A percentile compares a stretch with the other conserved stretches of the same genome.
Evolutionary conservation across 1,284 basidiomycete genomes (phyloP).

Genomic region (Malassezia psittaci): DNA sequence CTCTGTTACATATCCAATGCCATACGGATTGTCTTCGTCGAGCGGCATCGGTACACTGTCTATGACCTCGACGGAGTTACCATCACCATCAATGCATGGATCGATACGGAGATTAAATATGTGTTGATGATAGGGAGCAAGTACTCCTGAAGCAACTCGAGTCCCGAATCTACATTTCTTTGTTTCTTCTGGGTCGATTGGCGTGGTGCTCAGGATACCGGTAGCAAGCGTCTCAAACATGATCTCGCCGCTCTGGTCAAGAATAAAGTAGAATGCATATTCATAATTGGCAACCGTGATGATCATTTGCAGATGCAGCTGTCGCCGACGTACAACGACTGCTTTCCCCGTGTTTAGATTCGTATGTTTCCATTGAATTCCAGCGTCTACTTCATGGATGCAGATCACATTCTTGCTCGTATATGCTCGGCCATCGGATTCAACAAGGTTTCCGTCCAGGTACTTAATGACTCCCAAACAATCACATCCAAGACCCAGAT

Average conservation of each 20-base stretch:
- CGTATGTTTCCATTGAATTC: constrained; percentile 54
- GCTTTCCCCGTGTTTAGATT: constrained; percentile 71
- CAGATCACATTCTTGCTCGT: constrained; percentile 62
- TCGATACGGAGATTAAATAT: constrained; percentile 68
- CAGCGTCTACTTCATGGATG: constrained; percentile 80
- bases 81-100: constrained; percentile 81
- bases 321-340: constrained; percentile 66
- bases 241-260: constrained; percentile 64
- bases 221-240: constrained; percentile 72
- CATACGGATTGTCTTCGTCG: constrained; percentile 43
- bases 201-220: constrained; percentile 58
- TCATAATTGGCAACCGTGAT: constrained; percentile 81
- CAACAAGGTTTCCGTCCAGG: constrained; percentile 46
- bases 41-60: constrained; percentile 47
- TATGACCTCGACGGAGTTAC: constrained; percentile 59
- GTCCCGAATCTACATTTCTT: constrained; percentile 57
- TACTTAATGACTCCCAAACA: constrained; percentile 49
- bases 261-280: constrained; percentile 68
- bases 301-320: constrained; percentile 74
- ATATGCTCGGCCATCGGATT: constrained; percentile 32
- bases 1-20: constrained; percentile 46
- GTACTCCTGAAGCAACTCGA: constrained; percentile 70
- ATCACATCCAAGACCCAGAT: constrained; percentile 51
- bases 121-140: constrained; percentile 84
- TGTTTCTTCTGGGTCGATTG: constrained; percentile 52